Conservation (phyloP, 192 early-diverging fungal species). For the Dissophora globulifera region DNA sequence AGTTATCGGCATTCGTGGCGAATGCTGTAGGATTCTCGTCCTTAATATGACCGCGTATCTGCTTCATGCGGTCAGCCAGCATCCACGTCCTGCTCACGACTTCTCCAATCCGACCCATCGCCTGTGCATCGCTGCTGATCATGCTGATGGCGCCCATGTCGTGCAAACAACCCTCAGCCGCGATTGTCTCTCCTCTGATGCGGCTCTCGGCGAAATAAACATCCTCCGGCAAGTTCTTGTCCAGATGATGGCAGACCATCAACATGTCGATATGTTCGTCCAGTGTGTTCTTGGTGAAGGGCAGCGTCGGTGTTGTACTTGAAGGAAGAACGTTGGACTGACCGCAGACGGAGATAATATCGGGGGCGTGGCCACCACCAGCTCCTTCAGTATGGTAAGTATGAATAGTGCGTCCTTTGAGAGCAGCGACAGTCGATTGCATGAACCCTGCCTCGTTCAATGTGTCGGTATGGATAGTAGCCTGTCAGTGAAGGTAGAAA, state of each 20-base stretch:
- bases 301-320: slow-evolving; percentile 96
- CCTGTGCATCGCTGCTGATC: slow-evolving; percentile 94
- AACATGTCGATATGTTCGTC: slow-evolving; percentile 99
- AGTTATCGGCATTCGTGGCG: slow-evolving; percentile 80
- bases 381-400: slow-evolving; percentile 98
- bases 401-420: slow-evolving; percentile 92
- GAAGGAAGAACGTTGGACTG: slow-evolving; percentile 90
- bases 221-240: slow-evolving; percentile 93
- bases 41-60: slow-evolving; percentile 74
- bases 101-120: slow-evolving; percentile 97
- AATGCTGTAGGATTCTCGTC: slow-evolving; percentile 29
- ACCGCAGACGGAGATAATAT: slow-evolving; percentile 82
- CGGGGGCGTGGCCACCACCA: slow-evolving; percentile 94
- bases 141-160: slow-evolving; percentile 95
- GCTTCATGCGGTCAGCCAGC: slow-evolving; percentile 96
- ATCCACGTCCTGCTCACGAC: slow-evolving; percentile 94
- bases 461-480: slow-evolving; percentile 96
- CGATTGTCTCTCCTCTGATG: slow-evolving; percentile 97
- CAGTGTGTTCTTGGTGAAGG: slow-evolving; percentile 93
- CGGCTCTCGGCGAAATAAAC: slow-evolving; percentile 96
- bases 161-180: slow-evolving; percentile 95
- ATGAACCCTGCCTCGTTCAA: slow-evolving; percentile 98
- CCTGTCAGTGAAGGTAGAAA: slow-evolving; percentile 52
- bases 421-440: slow-evolving; percentile 87
- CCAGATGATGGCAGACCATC: slow-evolving; percentile 98